Base-by-base conservation (phyloP, 768 basidiomycete species). In the Mycena kentingensis region DNA sequence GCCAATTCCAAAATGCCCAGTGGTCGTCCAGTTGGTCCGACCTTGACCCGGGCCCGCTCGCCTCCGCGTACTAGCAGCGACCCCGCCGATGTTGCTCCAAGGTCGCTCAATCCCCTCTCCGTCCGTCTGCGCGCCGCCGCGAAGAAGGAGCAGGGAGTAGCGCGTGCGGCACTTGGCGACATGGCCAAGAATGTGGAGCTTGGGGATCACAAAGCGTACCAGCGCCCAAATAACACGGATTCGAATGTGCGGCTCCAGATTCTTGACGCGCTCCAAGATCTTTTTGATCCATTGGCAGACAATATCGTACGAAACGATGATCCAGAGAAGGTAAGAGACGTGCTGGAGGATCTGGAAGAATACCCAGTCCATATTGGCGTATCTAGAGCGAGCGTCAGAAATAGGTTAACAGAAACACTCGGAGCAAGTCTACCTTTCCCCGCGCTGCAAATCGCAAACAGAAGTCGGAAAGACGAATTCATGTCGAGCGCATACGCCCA, bases 21-120 rank as follows among this genome's bases (percentile, higher is more conserved):
- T 71, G 67, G 16, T 77, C 70, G 45, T 78, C 70, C 10, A 78
- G 36, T 0, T 69, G 66, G 13, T 75, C 73, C 10, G 62, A 56
- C 0, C 68, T 56, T 1, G 64, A 55, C 0, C 68, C 72, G 0
- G 69, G 66, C 0, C 65, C 71, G 73, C 75, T 77, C 36, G 74
- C 72, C 2, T n/a, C n/a, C 63, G 54, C 2, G 68, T 70, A 54
- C 70, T 73, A 0, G 63, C 49, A 0, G 67, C 69, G 0, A 65
- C 55, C 0, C 62, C 51, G 50, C 76, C 75, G 8, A 67, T 58
- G 5, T 57, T 58, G 0, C 72, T 50, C 77, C 77, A 79, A 0
- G 50, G 58, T 0, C 57, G 57, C 37, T 80, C 77, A 0, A 73
- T 61, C 11, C 59, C 67, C 44, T 73, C 72, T 0, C 72, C 72